A percentile compares a stretch with the other conserved stretches of the same genome.
phyloP scores from a whole-genome alignment of 2,329 filamentous ascomycete species.

The Ploettnerulaceae sp. region DNA sequence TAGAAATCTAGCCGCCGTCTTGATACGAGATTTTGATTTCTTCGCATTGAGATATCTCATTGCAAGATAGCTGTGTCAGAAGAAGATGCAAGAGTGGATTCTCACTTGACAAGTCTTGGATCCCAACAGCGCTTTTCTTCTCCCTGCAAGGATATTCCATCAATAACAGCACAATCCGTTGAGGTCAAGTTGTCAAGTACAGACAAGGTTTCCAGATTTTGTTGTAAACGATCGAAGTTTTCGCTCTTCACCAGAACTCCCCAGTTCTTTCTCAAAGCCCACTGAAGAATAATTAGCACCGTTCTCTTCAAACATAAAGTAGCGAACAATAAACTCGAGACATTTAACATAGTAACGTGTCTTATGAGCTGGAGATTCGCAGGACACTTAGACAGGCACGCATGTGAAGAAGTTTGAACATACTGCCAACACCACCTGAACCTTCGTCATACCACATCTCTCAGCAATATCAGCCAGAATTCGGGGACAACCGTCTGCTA shows the following conservation, averaged over 20 bases:
- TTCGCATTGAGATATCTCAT: too few relatives aligned
- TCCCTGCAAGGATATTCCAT: conserved; percentile 12
- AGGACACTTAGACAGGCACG: too few relatives aligned
- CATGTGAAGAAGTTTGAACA: too few relatives aligned
- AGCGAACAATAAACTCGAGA: too few relatives aligned
- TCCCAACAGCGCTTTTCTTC: conserved; percentile 25
- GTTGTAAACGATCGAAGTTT: conserved; percentile 11
- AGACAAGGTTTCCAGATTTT: background rate
- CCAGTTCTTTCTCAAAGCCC: conserved; percentile 17
- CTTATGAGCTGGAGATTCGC: too few relatives aligned
- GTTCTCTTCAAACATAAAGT: too few relatives aligned
- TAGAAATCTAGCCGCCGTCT: too few relatives aligned
- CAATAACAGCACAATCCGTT: conserved; percentile 12
- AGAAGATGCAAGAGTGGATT: background rate
- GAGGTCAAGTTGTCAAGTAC: conserved; percentile 8
- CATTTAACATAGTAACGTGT: too few relatives aligned
- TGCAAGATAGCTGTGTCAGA: too few relatives aligned
- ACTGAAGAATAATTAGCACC: conserved; percentile 17
- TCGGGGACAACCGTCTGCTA: conserved; percentile 8
- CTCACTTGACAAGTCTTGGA: conserved; percentile 16
- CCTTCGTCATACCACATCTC: conserved; percentile 7
- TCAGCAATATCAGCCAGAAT: conserved; percentile 13
- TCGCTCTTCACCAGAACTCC: conserved; percentile 17
- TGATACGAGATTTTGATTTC: too few relatives aligned
- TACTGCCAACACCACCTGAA: too few relatives aligned